These are phyloP conservation scores for Gossypium bickii DNA, from an alignment of 345 rosid species.

Conservation along the genomic window DNA sequence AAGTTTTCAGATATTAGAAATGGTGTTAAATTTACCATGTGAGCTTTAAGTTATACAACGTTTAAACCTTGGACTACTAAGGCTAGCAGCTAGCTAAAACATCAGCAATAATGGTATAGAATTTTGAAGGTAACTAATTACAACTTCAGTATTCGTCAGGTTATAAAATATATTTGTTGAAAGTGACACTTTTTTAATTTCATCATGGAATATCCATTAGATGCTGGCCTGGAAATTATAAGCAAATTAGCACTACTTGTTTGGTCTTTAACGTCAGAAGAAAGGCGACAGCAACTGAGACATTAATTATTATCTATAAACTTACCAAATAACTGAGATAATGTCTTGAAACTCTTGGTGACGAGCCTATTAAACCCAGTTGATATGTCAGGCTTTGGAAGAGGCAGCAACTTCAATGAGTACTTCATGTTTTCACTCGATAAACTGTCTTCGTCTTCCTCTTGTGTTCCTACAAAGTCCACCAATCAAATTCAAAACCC, in stretches of 20 bases:
- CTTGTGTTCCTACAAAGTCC: slow-evolving; percentile 25
- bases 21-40: not conserved
- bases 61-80: no score
- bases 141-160: no score
- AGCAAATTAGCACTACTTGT: not conserved
- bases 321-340: slow-evolving; percentile 65
- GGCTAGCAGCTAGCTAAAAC: not conserved
- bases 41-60: not conserved
- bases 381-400: slow-evolving; percentile 56
- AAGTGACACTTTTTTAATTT: not conserved
- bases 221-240: not conserved
- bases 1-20: not conserved
- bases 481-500: not conserved
- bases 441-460: slow-evolving; percentile 45
- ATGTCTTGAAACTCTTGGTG: slow-evolving; percentile 47
- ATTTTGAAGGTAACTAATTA: not conserved
- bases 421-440: slow-evolving; percentile 44
- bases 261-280: not conserved
- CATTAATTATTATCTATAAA: no score
- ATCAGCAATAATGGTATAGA: not conserved
- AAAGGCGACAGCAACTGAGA: not conserved
- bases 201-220: not conserved
- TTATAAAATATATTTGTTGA: not conserved
- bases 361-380: slow-evolving; percentile 51
- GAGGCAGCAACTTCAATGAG: slow-evolving; percentile 30